A percentile compares a stretch with the other conserved stretches of the same genome.
phyloP scores from a whole-genome alignment of 805 yeast genomes.

The Candida adriatica region DNA sequence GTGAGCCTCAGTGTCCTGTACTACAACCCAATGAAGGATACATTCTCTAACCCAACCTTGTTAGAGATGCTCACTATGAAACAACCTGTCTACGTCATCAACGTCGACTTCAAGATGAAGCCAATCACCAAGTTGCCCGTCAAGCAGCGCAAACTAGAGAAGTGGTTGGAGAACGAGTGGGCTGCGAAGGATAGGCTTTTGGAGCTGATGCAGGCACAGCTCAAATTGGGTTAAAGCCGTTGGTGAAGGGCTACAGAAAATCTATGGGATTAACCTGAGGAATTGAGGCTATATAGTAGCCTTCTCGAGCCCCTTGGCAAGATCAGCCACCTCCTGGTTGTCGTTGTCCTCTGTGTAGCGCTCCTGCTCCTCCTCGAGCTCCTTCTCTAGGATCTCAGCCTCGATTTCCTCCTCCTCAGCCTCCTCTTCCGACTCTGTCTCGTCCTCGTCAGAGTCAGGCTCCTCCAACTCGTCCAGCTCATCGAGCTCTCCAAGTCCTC shows the following conservation, averaged over 20 bases:
- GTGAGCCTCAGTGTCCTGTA: constrained; percentile 32
- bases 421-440: constrained; percentile 32
- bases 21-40: constrained; percentile 26
- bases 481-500: constrained; percentile 79
- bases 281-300: constrained; percentile 41
- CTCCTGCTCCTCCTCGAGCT: constrained; percentile 33
- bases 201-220: constrained; percentile 30
- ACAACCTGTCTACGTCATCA: constrained; percentile 24
- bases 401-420: constrained; percentile 32
- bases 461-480: constrained; percentile 96
- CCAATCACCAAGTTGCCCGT: constrained; percentile 41
- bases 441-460: constrained; percentile 54
- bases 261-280: no score
- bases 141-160: constrained; percentile 52
- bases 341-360: constrained; percentile 34
- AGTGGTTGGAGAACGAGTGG: constrained; percentile 77
- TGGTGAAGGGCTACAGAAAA: no score
- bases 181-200: constrained; percentile 53
- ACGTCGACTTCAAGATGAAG: constrained; percentile 23
- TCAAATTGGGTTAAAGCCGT: constrained; percentile 11
- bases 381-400: constrained; percentile 29
- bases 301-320: constrained; percentile 54
- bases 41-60: constrained; percentile 30
- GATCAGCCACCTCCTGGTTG: constrained; percentile 44
- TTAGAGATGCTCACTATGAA: constrained; percentile 30